Evolutionary conservation across 2,329 filamentous ascomycete species (phyloP), one percentile per base, ranked within the genome.

Genomic region (Trichoderma sp.): DNA sequence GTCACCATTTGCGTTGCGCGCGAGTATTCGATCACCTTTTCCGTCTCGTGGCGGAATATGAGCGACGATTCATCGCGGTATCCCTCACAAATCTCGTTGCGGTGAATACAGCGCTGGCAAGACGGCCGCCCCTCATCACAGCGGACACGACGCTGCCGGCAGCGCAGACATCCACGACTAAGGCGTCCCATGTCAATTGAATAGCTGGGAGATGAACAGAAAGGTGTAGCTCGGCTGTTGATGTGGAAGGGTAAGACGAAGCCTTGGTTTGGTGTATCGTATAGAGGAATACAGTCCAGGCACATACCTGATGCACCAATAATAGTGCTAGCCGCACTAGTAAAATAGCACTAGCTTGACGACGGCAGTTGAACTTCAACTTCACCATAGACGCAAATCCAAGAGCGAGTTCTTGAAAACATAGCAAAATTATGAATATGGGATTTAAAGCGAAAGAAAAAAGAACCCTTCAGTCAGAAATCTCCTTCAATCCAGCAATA

Each of bases 41-140:
- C 68, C 0, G 78, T 81, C 70, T 81, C 78, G 60, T 80, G 70
- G 3, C 79, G 76, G 65, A 81, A 81, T 33, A 80, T 73, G 21
- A 81, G 72, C n/a, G 76, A 75, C 8, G 73, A 69, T 33, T 81
- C 78, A 24, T 82, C 80, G 35, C 79, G 74, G 70, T 81, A 82
- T 13, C 79, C 79, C 33, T 78, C 75, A 64, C 81, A 82, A 10
- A 77, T 61, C 66, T 81, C 80, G 40, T 76, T 75, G 53, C 79
- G 80, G 19, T 76, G 74, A 53, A 81, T 70, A 56, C 80, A 82
- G 40, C 79, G 78, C 37, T 76, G 75, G 43, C 80, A 82, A 2
- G 75, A 74, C 7, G 79, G 80, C 2, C 75, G 76, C 1, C 74
- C 74, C 43, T 78, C 72, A 60, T 82, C 80, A 56, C 79, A 81